Evolutionary conservation across 768 basidiomycete genomes (phyloP).

Genomic region (Trametes cubensis): DNA sequence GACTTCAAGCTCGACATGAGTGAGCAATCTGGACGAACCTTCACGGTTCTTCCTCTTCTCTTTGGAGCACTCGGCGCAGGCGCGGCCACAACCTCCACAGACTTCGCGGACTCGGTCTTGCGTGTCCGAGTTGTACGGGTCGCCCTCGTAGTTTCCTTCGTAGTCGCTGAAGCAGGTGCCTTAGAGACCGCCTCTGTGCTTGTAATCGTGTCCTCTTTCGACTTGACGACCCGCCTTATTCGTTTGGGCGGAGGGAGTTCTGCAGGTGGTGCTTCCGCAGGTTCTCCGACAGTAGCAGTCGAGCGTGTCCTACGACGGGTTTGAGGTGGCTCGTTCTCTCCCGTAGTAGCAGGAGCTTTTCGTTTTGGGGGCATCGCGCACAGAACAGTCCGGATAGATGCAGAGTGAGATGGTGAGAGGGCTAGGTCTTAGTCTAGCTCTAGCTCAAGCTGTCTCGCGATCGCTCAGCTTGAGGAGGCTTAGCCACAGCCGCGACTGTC

Average conservation of each 20-base stretch:
- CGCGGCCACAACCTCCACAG: neutral
- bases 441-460: no score
- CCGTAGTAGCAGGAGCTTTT: slow-evolving; percentile 26
- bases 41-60: neutral
- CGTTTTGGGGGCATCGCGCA: slow-evolving; percentile 37
- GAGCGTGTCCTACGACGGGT: slow-evolving; percentile 28
- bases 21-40: neutral
- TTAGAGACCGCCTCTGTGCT: neutral
- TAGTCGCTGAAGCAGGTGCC: neutral
- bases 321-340: slow-evolving; percentile 21
- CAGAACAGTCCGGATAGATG: no score
- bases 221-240: slow-evolving; percentile 3
- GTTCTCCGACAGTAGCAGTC: slow-evolving; percentile 7
- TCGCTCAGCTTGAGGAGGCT: neutral
- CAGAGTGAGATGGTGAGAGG: neutral
- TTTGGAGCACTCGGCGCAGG: slow-evolving; percentile 8
- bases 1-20: neutral
- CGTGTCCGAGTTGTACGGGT: slow-evolving; percentile 14
- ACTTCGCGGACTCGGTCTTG: neutral
- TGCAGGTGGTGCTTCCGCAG: neutral
- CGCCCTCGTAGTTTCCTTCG: neutral
- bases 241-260: slow-evolving; percentile 8
- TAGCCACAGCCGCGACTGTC: slow-evolving; percentile 12
- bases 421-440: neutral
- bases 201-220: slow-evolving; percentile 4